Evolutionary conservation across 2,329 filamentous ascomycete species (phyloP), one percentile per base, ranked within the genome.

Genomic region (Leptosphaerulina australis): DNA sequence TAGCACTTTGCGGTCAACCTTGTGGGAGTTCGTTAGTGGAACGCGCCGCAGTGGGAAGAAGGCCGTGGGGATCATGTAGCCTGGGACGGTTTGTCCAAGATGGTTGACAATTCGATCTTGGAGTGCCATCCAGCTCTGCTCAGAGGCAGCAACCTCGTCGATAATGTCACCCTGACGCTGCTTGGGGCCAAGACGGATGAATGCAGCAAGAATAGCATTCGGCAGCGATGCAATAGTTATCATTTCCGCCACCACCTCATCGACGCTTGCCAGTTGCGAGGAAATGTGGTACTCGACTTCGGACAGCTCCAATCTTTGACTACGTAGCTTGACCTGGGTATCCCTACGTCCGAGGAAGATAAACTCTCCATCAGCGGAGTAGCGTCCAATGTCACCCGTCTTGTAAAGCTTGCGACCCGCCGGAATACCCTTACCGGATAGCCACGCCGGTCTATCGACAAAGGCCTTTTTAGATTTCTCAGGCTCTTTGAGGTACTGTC

Each of bases 41-140:
- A 75, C 54, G 28, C 60, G 61, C 11, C 51, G 55, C 5, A 75
- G 29, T 2, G 70, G 70, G 37, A 75, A 67, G 44, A 70, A 73
- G 1, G 68, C 54, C 11, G 67, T 65, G 7, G 74, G 73, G 29
- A 74, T 66, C 71, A 76, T 72, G 49, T 68, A 67, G 24, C 60
- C 51, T 0, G 73, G 70, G 4, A 74, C 20, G 30, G 25, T 21
- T 14, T 30, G 31, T 35, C 14, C 29, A 21, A 44, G 24, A 11
- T 25, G 24, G 24, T 25, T 25, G 24, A 11, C 24, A 25, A 25
- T 25, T 25, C 24, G 24, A 50, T 14, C 25, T n/a, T 20, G n/a
- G 40, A 28, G 35, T 44, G 31, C 21, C 17, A 14, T 39, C 24
- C 21, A 26, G 11, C 36, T 15, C n/a, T 39, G 21, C 8, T 14